A percentile compares a stretch with the other conserved stretches of the same genome.
These are phyloP conservation scores for Penicillium glabrum DNA, from an alignment of 2,329 filamentous ascomycete genomes.

Conservation along the genomic window DNA sequence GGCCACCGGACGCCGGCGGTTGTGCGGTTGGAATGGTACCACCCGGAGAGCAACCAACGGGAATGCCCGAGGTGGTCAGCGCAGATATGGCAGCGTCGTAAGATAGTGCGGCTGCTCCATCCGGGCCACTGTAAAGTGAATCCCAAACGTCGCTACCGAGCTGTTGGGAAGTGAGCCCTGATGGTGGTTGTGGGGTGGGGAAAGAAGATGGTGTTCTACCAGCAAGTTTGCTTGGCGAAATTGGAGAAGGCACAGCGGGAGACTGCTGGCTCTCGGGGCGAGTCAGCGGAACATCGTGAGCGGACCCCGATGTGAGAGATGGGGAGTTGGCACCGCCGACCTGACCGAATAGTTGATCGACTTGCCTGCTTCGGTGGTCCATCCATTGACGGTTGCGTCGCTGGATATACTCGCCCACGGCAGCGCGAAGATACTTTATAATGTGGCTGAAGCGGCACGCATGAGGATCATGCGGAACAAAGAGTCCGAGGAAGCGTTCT, in stretches of 20 bases:
- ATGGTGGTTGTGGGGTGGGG: slow-evolving; percentile 13
- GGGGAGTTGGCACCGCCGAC: slow-evolving; percentile 23
- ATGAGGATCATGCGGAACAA: slow-evolving; percentile 38
- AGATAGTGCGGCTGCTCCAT: slow-evolving; percentile 18
- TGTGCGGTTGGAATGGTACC: slow-evolving; percentile 25
- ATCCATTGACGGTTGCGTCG: slow-evolving; percentile 41
- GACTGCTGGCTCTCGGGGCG: slow-evolving; percentile 8
- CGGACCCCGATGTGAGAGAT: slow-evolving; percentile 2
- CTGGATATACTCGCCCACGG: slow-evolving; percentile 38
- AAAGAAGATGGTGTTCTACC: slow-evolving; percentile 13
- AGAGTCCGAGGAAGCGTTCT: slow-evolving; percentile 33
- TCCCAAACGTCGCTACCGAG: slow-evolving; percentile 31
- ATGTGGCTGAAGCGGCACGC: slow-evolving; percentile 39
- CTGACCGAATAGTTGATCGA: slow-evolving; percentile 45
- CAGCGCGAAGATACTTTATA: slow-evolving; percentile 40
- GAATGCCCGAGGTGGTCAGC: slow-evolving; percentile 34
- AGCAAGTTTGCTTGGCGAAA: slow-evolving; percentile 21
- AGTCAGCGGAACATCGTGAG: slow-evolving; percentile 4
- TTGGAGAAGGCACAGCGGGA: slow-evolving; percentile 21
- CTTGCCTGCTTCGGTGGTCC: slow-evolving; percentile 39
- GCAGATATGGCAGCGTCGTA: slow-evolving; percentile 34
- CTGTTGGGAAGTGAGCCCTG: slow-evolving; percentile 8
- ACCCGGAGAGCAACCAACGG: slow-evolving; percentile 33
- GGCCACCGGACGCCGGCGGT: slow-evolving; percentile 17
- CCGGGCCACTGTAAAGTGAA: slow-evolving; percentile 23